Percentiles rank a stretch among this genome's conserved stretches.
Conservation (phyloP, 2,329 filamentous ascomycete genomes). For the Clathrospora elynae region DNA sequence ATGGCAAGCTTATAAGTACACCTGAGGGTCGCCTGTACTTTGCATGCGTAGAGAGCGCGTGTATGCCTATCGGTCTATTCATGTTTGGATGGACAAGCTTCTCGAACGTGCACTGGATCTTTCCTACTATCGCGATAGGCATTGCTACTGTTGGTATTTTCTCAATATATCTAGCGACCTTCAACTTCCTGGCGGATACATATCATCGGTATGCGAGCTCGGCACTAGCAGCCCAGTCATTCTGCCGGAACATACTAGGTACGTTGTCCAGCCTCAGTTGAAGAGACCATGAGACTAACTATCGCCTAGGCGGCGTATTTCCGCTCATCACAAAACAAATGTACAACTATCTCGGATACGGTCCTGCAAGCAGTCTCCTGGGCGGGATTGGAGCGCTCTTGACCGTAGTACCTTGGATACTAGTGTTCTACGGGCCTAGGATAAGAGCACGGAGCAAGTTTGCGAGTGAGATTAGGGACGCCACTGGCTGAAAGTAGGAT, state of each 20-base stretch:
- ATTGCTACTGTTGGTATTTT: slow-evolving; percentile 85
- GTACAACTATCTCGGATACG: slow-evolving; percentile 73
- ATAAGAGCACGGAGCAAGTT: slow-evolving; percentile 80
- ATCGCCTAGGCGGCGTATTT: slow-evolving; percentile 66
- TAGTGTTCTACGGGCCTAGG: slow-evolving; percentile 76
- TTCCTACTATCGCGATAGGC: slow-evolving; percentile 70
- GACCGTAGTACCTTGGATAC: slow-evolving; percentile 83
- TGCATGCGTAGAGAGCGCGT: slow-evolving; percentile 72
- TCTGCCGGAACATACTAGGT: slow-evolving; percentile 80
- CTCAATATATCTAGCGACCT: slow-evolving; percentile 76
- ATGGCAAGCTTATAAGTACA: slow-evolving; percentile 45
- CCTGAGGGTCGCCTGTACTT: slow-evolving; percentile 86
- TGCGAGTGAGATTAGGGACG: slow-evolving; percentile 56
- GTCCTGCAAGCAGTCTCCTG: slow-evolving; percentile 73
- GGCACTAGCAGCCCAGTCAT: slow-evolving; percentile 83
- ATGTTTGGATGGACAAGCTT: slow-evolving; percentile 77
- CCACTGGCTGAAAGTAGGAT: slow-evolving; percentile 1
- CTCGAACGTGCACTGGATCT: slow-evolving; percentile 70
- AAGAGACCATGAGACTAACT: slow-evolving; percentile 4
- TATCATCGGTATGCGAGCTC: slow-evolving; percentile 86
- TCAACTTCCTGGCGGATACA: slow-evolving; percentile 90
- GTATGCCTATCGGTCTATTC: slow-evolving; percentile 81
- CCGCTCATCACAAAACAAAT: slow-evolving; percentile 75
- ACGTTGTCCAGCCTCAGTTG: slow-evolving; percentile 4
- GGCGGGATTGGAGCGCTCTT: slow-evolving; percentile 71